phyloP scores from a whole-genome alignment of 208 protist species.

The Acanthamoeba polyphaga region DNA sequence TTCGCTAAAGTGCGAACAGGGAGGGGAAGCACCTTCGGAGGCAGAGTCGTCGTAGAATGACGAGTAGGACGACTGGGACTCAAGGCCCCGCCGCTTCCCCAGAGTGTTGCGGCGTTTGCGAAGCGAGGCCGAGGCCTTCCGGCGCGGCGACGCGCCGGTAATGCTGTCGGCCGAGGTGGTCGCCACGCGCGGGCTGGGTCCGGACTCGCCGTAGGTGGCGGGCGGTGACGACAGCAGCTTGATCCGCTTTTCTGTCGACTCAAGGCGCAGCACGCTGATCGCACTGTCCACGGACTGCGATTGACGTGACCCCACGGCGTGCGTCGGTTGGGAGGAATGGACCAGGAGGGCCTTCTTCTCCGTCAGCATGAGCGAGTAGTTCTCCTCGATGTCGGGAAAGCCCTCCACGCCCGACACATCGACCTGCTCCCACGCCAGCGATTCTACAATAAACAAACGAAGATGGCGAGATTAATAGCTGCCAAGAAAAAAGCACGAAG shows the following conservation, averaged over 20 bases:
- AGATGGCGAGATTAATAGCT: no score
- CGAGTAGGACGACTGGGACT: constrained; percentile 1
- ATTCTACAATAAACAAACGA: no score
- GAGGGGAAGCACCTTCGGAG: neutral
- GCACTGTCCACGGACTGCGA: constrained; percentile 34
- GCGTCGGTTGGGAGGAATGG: neutral
- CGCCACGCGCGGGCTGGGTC: neutral
- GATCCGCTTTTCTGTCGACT: constrained; percentile 25
- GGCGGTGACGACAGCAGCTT: constrained; percentile 7
- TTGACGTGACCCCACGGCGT: neutral
- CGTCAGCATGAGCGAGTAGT: constrained; percentile 15
- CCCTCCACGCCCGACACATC: neutral
- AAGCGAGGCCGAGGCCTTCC: constrained; percentile 22
- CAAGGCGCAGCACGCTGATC: constrained; percentile 3
- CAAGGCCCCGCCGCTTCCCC: neutral
- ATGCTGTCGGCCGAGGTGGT: neutral
- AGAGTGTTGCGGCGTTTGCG: constrained; percentile 19
- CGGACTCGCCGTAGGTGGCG: neutral
- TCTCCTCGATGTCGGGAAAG: constrained; percentile 40
- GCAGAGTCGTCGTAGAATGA: constrained; percentile 28
- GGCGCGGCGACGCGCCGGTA: neutral
- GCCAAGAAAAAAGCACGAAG: no score
- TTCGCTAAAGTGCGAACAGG: neutral
- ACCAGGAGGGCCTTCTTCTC: constrained; percentile 39
- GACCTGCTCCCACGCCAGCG: constrained; percentile 33